Evolutionary conservation across 352 stramenopile species (phyloP), one percentile per base, ranked within the genome.

Genomic region (Globisporangium nagaii): DNA sequence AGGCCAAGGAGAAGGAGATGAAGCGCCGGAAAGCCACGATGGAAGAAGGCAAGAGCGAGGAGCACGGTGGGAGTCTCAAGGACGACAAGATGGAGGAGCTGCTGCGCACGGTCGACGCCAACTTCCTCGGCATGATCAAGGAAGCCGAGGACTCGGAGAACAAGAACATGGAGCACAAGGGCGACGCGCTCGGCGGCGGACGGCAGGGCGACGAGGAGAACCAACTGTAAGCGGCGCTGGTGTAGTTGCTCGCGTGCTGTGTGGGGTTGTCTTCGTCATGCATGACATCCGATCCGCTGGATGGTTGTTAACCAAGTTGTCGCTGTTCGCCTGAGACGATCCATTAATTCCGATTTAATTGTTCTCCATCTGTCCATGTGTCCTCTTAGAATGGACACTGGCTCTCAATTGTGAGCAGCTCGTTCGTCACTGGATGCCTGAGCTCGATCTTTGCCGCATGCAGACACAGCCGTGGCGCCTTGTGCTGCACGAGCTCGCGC

Each of bases 81-180:
- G 91, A 98, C 59, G 89, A 97, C 61, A 93, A 96, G 59, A 98
- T 98, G 91, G 93, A 97, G 68, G 87, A 97, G 56, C 68, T 97
- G 28, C 68, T 98, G 53, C 80, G 89, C 39, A 96, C 88, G 7
- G 90, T 98, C 35, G 92, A 98, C 69, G 91, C 92, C 49, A 94
- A 97, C 53, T 98, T 98, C 70, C 68, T 98, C 15, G 85, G 86
- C 22, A 98, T 98, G 90, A 98, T 98, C 75, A 98, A 98, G 63
- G 92, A 98, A 47, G 89, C 89, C 28, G 92, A 98, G 62, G 92
- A 98, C 61, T 91, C 79, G 55, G 83, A 93, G 54, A 93, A 90
- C 63, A 91, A 90, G 49, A 90, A 89, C 67, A 90, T 90, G 82
- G 82, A 92, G 52, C 79, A 90, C 71, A 90, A 88, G 61, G 61